Evolutionary conservation across 2,329 filamentous ascomycete genomes (phyloP).

Genomic region (Lojkania enalia): DNA sequence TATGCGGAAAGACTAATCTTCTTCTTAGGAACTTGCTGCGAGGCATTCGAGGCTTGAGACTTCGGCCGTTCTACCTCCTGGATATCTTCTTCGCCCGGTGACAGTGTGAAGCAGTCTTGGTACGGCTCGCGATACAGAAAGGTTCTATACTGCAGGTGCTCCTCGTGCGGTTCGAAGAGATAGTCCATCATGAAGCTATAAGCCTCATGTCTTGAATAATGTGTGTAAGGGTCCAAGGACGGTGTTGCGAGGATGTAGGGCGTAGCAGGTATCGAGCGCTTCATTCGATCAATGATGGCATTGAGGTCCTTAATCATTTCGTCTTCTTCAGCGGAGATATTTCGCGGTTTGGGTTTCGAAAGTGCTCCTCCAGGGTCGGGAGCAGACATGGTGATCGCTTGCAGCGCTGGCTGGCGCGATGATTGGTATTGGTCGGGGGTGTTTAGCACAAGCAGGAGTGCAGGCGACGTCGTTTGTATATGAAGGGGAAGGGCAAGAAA

Average conservation of each 20-base stretch:
- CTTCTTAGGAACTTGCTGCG: conserved; percentile 56
- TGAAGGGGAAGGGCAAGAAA: background rate
- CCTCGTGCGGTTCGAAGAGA: conserved; percentile 59
- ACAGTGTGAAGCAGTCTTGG: conserved; percentile 51
- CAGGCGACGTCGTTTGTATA: background rate
- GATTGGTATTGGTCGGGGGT: background rate
- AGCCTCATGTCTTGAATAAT: conserved; percentile 47
- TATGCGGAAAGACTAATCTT: conserved; percentile 66
- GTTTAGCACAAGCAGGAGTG: background rate
- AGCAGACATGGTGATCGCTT: conserved; percentile 31
- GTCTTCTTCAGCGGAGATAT: conserved; percentile 33
- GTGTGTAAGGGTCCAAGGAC: conserved; percentile 49
- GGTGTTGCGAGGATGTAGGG: conserved; percentile 55
- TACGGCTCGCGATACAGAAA: conserved; percentile 62
- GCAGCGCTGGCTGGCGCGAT: background rate
- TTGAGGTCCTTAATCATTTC: conserved; percentile 48
- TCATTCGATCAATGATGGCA: conserved; percentile 48
- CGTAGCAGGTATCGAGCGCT: conserved; percentile 44
- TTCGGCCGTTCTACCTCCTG: conserved; percentile 47
- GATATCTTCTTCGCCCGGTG: conserved; percentile 59
- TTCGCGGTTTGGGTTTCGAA: conserved; percentile 33
- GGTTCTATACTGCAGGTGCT: conserved; percentile 65
- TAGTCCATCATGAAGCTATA: conserved; percentile 52
- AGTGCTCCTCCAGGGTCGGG: conserved; percentile 27
- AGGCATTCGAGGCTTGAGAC: conserved; percentile 40